These are phyloP conservation scores for Suhomyces tanzawaensis DNA, from an alignment of 805 yeast genomes.

Conservation along the genomic window DNA sequence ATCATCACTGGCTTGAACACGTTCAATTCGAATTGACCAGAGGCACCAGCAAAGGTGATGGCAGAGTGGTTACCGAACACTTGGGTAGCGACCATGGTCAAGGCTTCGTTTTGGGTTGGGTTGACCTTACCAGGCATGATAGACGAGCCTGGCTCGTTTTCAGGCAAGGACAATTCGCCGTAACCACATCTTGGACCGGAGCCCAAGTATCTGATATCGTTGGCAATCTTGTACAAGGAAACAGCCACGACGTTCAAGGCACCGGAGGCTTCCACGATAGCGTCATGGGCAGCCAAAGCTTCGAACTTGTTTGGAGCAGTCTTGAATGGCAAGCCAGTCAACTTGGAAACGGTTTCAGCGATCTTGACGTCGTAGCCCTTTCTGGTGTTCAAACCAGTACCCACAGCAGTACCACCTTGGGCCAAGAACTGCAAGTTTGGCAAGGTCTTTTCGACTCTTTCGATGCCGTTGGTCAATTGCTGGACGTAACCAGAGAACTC, in stretches of 20 bases:
- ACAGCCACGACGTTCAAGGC: constrained; percentile 94
- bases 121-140: constrained; percentile 99
- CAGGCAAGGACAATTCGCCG: constrained; percentile 93
- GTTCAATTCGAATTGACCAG: constrained; percentile 97
- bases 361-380: constrained; percentile 85
- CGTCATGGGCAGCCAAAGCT: constrained; percentile 98
- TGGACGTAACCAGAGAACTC: constrained; percentile 96
- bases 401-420: constrained; percentile 99
- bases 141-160: constrained; percentile 98
- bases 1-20: constrained; percentile 97
- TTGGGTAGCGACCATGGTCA: constrained; percentile 97
- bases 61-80: constrained; percentile 96
- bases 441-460: constrained; percentile 73
- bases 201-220: constrained; percentile 96
- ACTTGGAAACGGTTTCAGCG: constrained; percentile 79
- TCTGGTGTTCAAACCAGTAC: constrained; percentile 95
- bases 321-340: constrained; percentile 84
- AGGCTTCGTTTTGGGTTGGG: constrained; percentile 98
- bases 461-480: constrained; percentile 88
- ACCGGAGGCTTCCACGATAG: constrained; percentile 96
- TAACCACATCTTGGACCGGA: constrained; percentile 99
- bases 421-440: constrained; percentile 81
- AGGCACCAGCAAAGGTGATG: constrained; percentile 96
- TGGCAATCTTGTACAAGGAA: constrained; percentile 93
- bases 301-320: constrained; percentile 99